Evolutionary conservation across 2,329 filamentous ascomycete genomes (phyloP), one percentile per base, ranked within the genome.

Genomic region (Leptographium wingfieldii): DNA sequence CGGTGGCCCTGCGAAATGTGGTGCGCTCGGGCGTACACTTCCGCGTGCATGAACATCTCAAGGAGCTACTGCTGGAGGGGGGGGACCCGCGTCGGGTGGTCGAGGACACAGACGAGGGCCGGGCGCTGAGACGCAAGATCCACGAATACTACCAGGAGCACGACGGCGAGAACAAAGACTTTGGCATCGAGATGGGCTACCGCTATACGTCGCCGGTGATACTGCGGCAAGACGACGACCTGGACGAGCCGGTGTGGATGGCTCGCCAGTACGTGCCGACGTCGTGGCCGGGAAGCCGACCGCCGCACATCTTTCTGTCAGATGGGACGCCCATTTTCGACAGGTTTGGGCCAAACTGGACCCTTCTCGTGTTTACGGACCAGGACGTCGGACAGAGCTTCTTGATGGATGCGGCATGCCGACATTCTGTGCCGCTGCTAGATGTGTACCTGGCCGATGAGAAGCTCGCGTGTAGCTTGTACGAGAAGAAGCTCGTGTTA

Each of bases 171-270:
- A 68, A 68, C 58, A 67, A 64, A 54, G 65, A 67, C 40, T 46
- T 61, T 5, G 67, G 66, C 7, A 60, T 69, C 33, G 68, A 69
- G 56, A 65, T 69, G 67, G 68, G 63, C 19, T 69, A 68, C 55
- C 49, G 62, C 12, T 67, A 68, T 48, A 54, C 58, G 16, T 58
- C 59, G 22, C 52, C 40, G 5, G 31, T 35, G 11, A 48, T 56
- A 16, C 9, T 56, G 25, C 16, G 65, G 61, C 10, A 55, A 6
- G 46, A 52, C 5, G 53, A n/a, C 31, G 35, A 40, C n/a, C 2
- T 19, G 19, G 38, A 14, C 27, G 55, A 60, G 46, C 59, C 56
- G 6, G 5, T 14, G 3, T 61, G 52, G 56, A n/a, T 31, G 19
- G 22, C 31, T 3, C 56, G 59, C 25, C 11, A 25, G 4, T 66